A percentile compares a stretch with the other conserved stretches of the same genome.
These are phyloP conservation scores for Niveomyces coronatus DNA, from an alignment of 2,329 filamentous ascomycete species.

Conservation along the genomic window DNA sequence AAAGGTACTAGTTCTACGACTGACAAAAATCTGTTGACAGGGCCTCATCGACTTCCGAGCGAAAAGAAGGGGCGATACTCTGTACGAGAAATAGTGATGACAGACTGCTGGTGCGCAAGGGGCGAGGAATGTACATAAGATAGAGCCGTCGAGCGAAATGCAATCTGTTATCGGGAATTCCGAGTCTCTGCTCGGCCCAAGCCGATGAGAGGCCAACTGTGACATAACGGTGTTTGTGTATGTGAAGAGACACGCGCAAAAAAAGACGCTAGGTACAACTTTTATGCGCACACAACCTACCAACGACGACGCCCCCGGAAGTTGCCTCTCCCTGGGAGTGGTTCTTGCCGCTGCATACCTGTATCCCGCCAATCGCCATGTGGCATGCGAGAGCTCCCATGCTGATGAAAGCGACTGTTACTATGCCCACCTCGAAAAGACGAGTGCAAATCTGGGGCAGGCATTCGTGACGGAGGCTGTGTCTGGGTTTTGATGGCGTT, in stretches of 20 bases:
- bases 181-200: no score
- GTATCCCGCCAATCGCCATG: constrained; percentile 4
- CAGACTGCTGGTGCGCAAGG: constrained; percentile 7
- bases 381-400: background rate
- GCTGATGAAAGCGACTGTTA: background rate
- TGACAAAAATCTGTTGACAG: constrained; percentile 42
- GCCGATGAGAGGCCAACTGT: no score
- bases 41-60: constrained; percentile 78
- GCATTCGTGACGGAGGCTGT: background rate
- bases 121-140: constrained; percentile 32
- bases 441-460: background rate
- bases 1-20: constrained; percentile 5
- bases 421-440: constrained; percentile 1
- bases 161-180: constrained; percentile 1
- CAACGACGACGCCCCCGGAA: constrained; percentile 3
- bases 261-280: no score
- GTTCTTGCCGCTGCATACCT: background rate
- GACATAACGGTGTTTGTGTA: no score
- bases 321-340: constrained; percentile 1
- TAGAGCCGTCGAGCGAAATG: constrained; percentile 3
- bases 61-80: constrained; percentile 80
- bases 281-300: background rate
- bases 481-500: constrained; percentile 1
- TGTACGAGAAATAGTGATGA: constrained; percentile 69
- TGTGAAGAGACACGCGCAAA: no score